Evolutionary conservation across 768 basidiomycete species (phyloP).

Genomic region (Boletellus ananiceps): DNA sequence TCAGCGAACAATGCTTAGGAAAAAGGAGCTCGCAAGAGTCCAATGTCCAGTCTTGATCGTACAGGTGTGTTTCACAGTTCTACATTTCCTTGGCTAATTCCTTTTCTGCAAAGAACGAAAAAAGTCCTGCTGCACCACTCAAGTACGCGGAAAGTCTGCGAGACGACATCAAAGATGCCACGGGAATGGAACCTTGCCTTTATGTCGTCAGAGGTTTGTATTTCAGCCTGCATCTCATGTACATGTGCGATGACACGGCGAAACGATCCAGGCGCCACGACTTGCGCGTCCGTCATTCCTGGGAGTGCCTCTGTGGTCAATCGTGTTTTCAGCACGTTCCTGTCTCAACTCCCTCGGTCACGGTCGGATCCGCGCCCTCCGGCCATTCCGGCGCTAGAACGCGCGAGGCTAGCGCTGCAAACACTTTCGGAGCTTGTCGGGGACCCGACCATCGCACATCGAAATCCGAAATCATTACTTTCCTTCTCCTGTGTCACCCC

Average conservation of each 20-base stretch:
- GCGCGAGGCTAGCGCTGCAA: constrained; percentile 52
- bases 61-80: constrained; percentile 42
- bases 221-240: neutral
- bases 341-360: constrained; percentile 47
- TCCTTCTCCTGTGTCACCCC: constrained; percentile 63
- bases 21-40: constrained; percentile 47
- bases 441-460: constrained; percentile 41
- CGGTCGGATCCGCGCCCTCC: constrained; percentile 46
- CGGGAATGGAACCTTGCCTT: constrained; percentile 44
- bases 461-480: constrained; percentile 56
- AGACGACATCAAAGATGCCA: constrained; percentile 44
- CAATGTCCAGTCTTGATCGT: constrained; percentile 64
- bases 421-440: constrained; percentile 49
- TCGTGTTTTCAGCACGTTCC: constrained; percentile 58
- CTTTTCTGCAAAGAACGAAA: constrained; percentile 49
- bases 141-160: constrained; percentile 54
- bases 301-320: constrained; percentile 59
- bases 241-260: neutral
- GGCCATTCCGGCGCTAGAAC: constrained; percentile 35
- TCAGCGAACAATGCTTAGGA: constrained; percentile 53
- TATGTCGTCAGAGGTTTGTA: constrained; percentile 58
- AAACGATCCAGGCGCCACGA: constrained; percentile 43
- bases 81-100: neutral
- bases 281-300: constrained; percentile 51
- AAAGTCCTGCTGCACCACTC: constrained; percentile 48